Conservation (phyloP, 495 filamentous ascomycete genomes). For the Aspergillus ostianus region DNA sequence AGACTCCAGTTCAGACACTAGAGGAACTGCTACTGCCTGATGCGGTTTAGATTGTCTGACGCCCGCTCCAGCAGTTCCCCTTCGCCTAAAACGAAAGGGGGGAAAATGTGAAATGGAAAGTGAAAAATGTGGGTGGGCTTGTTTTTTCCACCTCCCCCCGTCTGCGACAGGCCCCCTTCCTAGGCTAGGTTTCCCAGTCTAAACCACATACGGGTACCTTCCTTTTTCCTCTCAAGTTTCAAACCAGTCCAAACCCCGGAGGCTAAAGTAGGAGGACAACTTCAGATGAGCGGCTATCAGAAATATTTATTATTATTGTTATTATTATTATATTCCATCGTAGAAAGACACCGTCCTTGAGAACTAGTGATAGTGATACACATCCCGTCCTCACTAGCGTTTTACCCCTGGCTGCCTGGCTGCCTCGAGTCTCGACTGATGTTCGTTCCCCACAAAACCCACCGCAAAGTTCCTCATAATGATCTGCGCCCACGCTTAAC, state of each 20-base stretch:
- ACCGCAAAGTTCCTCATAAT: constrained; percentile 21
- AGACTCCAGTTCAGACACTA: constrained; percentile 23
- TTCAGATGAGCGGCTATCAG: background rate
- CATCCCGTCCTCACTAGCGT: constrained; percentile 1
- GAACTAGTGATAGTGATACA: no score
- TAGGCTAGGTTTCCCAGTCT: background rate
- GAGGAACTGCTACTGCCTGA: constrained; percentile 13
- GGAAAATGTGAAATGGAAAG: no score
- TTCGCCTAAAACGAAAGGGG: constrained; percentile 7
- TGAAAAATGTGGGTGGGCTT: background rate
- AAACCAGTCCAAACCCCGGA: background rate
- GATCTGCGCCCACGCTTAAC: constrained; percentile 23
- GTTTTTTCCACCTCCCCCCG: background rate
- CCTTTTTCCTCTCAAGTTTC: background rate
- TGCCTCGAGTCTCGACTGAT: constrained; percentile 19
- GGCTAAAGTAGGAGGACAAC: background rate
- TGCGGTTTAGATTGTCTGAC: constrained; percentile 14
- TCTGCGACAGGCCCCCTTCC: background rate
- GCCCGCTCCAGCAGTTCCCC: constrained; percentile 30
- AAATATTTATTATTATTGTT: background rate
- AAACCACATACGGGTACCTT: background rate
- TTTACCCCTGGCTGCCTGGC: constrained; percentile 26
- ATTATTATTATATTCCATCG: no score
- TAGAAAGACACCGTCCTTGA: no score
- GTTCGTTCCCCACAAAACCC: constrained; percentile 20